A percentile compares a stretch with the other conserved stretches of the same genome.
These are phyloP conservation scores for Rhizomucor miehei DNA, from an alignment of 371 early-diverging fungal species.

Conservation along the genomic window DNA sequence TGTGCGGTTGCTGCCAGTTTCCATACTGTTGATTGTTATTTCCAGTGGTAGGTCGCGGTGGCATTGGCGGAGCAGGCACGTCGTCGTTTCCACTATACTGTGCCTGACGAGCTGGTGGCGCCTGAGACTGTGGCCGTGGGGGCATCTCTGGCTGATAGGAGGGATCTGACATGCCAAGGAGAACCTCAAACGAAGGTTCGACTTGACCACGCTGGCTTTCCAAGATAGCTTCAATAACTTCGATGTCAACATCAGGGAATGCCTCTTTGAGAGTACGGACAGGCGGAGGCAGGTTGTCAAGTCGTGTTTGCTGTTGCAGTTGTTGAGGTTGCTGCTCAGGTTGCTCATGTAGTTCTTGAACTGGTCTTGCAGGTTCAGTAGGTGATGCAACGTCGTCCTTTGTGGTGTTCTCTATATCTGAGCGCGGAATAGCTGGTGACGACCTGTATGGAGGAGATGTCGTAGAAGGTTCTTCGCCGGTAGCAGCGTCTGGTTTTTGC, in stretches of 20 bases:
- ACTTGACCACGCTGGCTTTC: constrained; percentile 30
- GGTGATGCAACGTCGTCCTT: no score
- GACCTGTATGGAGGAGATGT: no score
- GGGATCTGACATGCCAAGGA: constrained; percentile 47
- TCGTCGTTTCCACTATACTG: constrained; percentile 10
- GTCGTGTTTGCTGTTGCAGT: constrained; percentile 2
- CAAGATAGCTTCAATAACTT: constrained; percentile 44
- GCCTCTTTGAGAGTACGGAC: constrained; percentile 43
- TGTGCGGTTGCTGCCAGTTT: constrained; percentile 6
- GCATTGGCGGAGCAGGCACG: constrained; percentile 27
- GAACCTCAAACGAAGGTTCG: constrained; percentile 37
- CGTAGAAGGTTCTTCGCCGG: no score
- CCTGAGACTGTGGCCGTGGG: constrained; percentile 11
- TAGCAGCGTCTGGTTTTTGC: no score
- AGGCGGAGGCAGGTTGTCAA: constrained; percentile 7
- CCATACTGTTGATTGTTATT: background rate
- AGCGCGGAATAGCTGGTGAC: no score
- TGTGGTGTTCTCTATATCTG: no score
- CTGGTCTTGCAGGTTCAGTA: background rate
- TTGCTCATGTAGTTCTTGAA: background rate
- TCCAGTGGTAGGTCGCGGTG: constrained; percentile 8
- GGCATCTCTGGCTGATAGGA: constrained; percentile 25
- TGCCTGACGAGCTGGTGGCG: constrained; percentile 1
- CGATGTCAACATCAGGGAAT: constrained; percentile 43
- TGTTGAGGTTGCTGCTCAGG: background rate